Conservation (phyloP, 192 early-diverging fungal genomes). For the Podila epicladia region DNA sequence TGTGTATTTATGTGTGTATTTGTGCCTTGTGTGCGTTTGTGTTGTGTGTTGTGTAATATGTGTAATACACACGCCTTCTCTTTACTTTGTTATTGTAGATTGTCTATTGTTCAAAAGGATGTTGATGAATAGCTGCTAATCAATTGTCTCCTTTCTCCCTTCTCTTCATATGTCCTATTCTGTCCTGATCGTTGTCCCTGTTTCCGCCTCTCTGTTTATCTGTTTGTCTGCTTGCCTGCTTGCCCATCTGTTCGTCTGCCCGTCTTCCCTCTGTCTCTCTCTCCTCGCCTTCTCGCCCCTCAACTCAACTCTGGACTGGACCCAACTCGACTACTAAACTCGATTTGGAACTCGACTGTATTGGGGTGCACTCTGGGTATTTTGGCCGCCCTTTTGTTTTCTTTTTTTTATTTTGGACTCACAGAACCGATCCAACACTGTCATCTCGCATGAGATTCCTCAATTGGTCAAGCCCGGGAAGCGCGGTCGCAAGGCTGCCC, state of each 20-base stretch:
- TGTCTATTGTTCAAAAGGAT: too few relatives aligned
- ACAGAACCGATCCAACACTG: slow-evolving; percentile 3
- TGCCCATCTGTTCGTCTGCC: neutral
- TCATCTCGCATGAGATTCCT: slow-evolving; percentile 7
- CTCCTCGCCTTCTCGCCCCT: neutral
- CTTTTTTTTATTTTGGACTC: neutral
- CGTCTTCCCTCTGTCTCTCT: neutral
- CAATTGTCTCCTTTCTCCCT: neutral
- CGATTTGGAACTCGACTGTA: too few relatives aligned
- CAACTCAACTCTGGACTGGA: slow-evolving; percentile 10
- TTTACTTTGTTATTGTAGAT: too few relatives aligned
- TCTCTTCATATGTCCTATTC: neutral
- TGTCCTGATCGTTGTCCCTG: slow-evolving; percentile 1
- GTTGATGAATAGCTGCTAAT: too few relatives aligned
- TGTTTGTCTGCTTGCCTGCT: neutral
- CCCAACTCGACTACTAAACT: slow-evolving; percentile 8
- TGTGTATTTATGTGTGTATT: too few relatives aligned
- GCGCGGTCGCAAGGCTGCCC: slow-evolving; percentile 21
- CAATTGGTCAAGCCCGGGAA: slow-evolving; percentile 28
- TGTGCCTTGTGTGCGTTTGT: too few relatives aligned
- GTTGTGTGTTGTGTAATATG: too few relatives aligned
- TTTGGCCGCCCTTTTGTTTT: too few relatives aligned
- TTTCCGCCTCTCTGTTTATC: neutral
- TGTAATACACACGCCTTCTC: too few relatives aligned
- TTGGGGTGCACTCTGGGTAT: too few relatives aligned